Percentiles rank a stretch among this genome's conserved stretches.
Evolutionary conservation across 2,329 filamentous ascomycete genomes (phyloP).

Genomic region (Chalara sp.): DNA sequence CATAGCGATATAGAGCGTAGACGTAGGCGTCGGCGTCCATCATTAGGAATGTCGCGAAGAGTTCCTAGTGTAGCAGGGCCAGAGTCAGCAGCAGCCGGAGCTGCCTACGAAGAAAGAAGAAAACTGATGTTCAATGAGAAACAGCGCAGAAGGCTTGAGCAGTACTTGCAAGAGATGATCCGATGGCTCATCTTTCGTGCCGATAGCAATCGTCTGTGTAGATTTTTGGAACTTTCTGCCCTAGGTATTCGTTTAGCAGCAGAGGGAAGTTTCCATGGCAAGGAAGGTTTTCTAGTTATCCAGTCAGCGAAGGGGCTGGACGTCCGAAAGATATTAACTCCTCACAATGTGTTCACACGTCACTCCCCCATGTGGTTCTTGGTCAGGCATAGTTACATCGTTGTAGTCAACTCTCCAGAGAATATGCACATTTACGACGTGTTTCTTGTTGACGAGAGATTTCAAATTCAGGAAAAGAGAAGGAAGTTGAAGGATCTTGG

Average conservation of each 20-base stretch:
- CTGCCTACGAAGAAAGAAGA: background rate
- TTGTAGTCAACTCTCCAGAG: slow-evolving; percentile 96
- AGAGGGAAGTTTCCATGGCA: slow-evolving; percentile 95
- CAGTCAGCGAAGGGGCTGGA: slow-evolving; percentile 86
- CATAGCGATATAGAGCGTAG: slow-evolving; percentile 61
- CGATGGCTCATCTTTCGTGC: slow-evolving; percentile 94
- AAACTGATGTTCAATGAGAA: slow-evolving; percentile 61
- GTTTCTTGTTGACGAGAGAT: slow-evolving; percentile 88
- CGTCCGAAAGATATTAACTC: slow-evolving; percentile 73
- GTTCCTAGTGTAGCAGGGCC: slow-evolving; percentile 42
- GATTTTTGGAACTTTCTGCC: slow-evolving; percentile 91
- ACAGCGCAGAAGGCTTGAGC: slow-evolving; percentile 79
- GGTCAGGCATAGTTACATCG: slow-evolving; percentile 94
- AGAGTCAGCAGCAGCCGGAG: slow-evolving; percentile 4
- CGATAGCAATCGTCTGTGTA: slow-evolving; percentile 91
- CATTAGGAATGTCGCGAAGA: slow-evolving; percentile 26
- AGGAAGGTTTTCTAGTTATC: slow-evolving; percentile 90
- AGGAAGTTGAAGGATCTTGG: slow-evolving; percentile 45
- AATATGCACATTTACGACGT: slow-evolving; percentile 99
- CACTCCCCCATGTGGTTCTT: slow-evolving; percentile 96
- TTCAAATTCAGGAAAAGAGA: slow-evolving; percentile 72
- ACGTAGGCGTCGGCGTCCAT: slow-evolving; percentile 46
- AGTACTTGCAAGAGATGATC: slow-evolving; percentile 89
- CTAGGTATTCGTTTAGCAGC: slow-evolving; percentile 88
- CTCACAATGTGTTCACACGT: slow-evolving; percentile 69